These are phyloP conservation scores for Ogataea sp. DNA, from an alignment of 805 yeast species.

Conservation along the genomic window DNA sequence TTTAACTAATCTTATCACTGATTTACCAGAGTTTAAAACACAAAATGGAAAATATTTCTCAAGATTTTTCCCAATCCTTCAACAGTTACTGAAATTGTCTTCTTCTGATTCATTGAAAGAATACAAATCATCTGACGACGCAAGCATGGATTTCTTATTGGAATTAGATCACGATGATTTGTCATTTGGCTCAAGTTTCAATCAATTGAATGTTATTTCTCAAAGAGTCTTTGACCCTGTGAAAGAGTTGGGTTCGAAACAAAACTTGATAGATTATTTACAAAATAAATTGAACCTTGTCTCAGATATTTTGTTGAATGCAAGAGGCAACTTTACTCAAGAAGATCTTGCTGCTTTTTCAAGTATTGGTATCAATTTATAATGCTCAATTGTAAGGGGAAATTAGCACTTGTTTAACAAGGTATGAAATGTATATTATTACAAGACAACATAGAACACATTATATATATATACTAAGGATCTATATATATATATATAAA, in stretches of 20 bases:
- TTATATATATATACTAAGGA: too few relatives aligned
- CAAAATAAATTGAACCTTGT: slow-evolving; percentile 15
- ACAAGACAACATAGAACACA: neutral
- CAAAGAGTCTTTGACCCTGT: slow-evolving; percentile 65
- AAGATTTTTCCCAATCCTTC: slow-evolving; percentile 34
- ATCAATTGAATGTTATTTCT: slow-evolving; percentile 59
- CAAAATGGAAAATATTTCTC: slow-evolving; percentile 32
- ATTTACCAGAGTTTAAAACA: slow-evolving; percentile 19
- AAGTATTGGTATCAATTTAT: neutral
- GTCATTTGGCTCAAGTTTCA: slow-evolving; percentile 81
- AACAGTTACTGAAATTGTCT: slow-evolving; percentile 29
- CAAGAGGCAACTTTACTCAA: slow-evolving; percentile 8
- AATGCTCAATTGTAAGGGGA: too few relatives aligned
- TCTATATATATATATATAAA: too few relatives aligned
- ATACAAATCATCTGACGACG: slow-evolving; percentile 26
- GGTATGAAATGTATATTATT: too few relatives aligned
- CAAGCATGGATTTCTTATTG: slow-evolving; percentile 43
- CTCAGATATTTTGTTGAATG: slow-evolving; percentile 8
- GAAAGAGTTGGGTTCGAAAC: slow-evolving; percentile 32
- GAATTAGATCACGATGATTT: slow-evolving; percentile 51
- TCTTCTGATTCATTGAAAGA: slow-evolving; percentile 26
- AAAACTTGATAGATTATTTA: slow-evolving; percentile 26
- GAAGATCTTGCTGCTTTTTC: slow-evolving; percentile 2
- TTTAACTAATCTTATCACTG: slow-evolving; percentile 33
- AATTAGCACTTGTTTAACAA: too few relatives aligned